Evolutionary conservation across 192 early-diverging fungal genomes (phyloP), one percentile per base, ranked within the genome.

Genomic region (Backusella australiensis): DNA sequence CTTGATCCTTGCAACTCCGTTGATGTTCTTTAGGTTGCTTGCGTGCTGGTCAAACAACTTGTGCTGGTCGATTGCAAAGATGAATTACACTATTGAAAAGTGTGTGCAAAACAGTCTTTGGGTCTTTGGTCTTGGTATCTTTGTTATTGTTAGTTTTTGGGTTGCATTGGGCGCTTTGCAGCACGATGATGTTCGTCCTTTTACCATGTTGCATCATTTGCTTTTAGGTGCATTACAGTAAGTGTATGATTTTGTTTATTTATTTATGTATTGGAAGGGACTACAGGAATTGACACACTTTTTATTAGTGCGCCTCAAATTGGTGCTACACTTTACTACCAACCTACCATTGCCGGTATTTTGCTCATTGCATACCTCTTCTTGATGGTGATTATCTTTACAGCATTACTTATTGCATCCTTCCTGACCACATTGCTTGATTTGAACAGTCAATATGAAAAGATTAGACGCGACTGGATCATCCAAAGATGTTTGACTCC

Each of bases 191-290:
- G 67, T 80, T 32, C 34, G 44, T 36, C 56, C 76, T 38, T 53
- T 49, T 14, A 26, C 63, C n/a, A 78, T 78, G 71, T 41, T 83
- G 8, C 72, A 68, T 2, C 34, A 66, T n/a, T 53, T 82, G 38
- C 41, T 76, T 38, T 69, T 83, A n/a, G 82, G 76, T 72, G 82
- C 82, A 36, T 53, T 83, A 14, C 75, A 74, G 82, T 83, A 75
- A 32, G 32, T 75, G 19, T 49, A 6, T 49, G 46, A 49, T 49
- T 9, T 14, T 6, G 39, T 19, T 29, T 8, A 52, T 72, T 26
- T 59, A 23, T 59, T 59, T 59, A 1, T 21, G 34, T 44, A 1
- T 15, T 52, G 32, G 32, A 32, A 32, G 32, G 15, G 42, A 15
- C n/a, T 49, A 49, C 46, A n/a, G 3, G 46, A 49, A 49, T 49